phyloP scores from a whole-genome alignment of 805 yeast genomes.

The Teunomyces lycoperdinae region DNA sequence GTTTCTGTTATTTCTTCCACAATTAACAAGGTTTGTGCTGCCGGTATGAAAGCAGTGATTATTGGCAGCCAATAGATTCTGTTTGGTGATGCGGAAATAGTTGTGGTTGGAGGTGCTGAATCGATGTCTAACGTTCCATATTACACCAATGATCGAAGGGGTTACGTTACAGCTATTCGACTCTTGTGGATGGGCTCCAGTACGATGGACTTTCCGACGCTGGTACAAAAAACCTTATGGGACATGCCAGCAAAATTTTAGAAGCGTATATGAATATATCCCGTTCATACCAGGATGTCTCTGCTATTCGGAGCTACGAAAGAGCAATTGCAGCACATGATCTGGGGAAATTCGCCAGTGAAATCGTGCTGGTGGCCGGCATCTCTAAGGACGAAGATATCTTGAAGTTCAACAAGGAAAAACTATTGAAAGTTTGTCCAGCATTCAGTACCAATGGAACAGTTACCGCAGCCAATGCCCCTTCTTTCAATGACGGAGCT shows the following conservation, averaged over 20 bases:
- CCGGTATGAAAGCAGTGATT: conserved; percentile 90
- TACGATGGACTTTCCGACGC: conserved; percentile 94
- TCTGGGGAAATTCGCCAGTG: conserved; percentile 76
- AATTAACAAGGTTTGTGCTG: conserved; percentile 95
- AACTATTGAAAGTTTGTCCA: conserved; percentile 80
- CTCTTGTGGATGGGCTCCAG: conserved; percentile 82
- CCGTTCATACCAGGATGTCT: conserved; percentile 87
- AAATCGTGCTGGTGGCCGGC: conserved; percentile 83
- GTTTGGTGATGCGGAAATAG: conserved; percentile 87
- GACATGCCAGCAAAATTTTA: conserved; percentile 95
- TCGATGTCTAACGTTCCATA: conserved; percentile 96
- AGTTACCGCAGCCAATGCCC: conserved; percentile 95
- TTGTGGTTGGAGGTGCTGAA: conserved; percentile 97
- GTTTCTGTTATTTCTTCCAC: conserved; percentile 82
- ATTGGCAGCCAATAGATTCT: conserved; percentile 86
- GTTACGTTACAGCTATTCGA: conserved; percentile 84
- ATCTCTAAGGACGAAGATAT: conserved; percentile 84
- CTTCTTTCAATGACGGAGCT: conserved; percentile 96
- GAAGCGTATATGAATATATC: conserved; percentile 75
- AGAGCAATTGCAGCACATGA: conserved; percentile 81
- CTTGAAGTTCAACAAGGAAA: conserved; percentile 70
- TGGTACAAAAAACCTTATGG: conserved; percentile 87
- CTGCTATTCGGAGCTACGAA: conserved; percentile 78
- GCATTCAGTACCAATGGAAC: conserved; percentile 95
- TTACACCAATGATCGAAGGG: conserved; percentile 77